Percentiles rank a stretch among this genome's conserved stretches.
Evolutionary conservation across 2,329 filamentous ascomycete genomes (phyloP).

Genomic region (Neoscytalidium dimidiatum): DNA sequence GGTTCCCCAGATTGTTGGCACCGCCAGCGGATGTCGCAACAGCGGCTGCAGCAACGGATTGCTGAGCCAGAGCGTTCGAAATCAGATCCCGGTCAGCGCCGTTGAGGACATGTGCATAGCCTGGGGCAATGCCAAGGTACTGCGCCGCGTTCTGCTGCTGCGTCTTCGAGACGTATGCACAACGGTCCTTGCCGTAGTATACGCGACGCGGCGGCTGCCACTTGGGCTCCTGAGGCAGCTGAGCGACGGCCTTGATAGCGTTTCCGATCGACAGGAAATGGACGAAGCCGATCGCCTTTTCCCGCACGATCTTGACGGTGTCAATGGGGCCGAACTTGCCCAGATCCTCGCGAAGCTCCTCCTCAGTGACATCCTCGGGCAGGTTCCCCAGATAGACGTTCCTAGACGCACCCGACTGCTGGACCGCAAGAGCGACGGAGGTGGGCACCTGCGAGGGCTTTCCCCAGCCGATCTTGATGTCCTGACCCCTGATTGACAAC

Average conservation of each 20-base stretch:
- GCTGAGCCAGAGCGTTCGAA: conserved; percentile 92
- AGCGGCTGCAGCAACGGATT: conserved; percentile 94
- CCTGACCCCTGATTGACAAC: conserved; percentile 95
- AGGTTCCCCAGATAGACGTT: conserved; percentile 97
- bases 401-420: conserved; percentile 93
- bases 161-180: conserved; percentile 98
- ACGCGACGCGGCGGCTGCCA: conserved; percentile 96
- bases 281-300: conserved; percentile 97
- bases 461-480: conserved; percentile 99
- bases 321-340: conserved; percentile 97
- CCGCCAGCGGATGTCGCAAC: conserved; percentile 96
- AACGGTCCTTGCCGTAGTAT: conserved; percentile 98
- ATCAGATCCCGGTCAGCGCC: conserved; percentile 95
- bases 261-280: conserved; percentile 98
- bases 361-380: conserved; percentile 84
- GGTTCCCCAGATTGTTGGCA: conserved; percentile 95
- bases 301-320: conserved; percentile 94
- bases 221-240: conserved; percentile 92
- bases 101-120: conserved; percentile 94
- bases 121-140: conserved; percentile 94
- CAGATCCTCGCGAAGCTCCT: conserved; percentile 90
- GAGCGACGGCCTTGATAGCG: conserved; percentile 95
- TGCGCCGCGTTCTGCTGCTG: conserved; percentile 99
- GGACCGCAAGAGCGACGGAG: conserved; percentile 93
- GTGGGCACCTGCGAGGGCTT: conserved; percentile 98